These are phyloP conservation scores for Tolypocladium tundrense DNA, from an alignment of 2,329 filamentous ascomycete genomes.

Conservation along the genomic window DNA sequence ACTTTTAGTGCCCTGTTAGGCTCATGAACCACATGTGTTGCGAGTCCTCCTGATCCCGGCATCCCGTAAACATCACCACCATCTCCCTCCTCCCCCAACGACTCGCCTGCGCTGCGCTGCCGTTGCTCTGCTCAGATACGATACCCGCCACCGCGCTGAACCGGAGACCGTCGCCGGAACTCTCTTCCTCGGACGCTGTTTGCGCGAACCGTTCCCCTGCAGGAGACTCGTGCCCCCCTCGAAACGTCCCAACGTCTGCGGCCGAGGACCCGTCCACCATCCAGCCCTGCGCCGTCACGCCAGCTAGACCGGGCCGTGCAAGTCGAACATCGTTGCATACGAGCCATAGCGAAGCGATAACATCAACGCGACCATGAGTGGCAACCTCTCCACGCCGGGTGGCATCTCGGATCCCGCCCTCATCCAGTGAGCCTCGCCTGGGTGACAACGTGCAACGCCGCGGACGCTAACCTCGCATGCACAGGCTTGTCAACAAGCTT, in stretches of 20 bases:
- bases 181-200: neutral
- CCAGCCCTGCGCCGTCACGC: conserved; percentile 1
- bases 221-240: neutral
- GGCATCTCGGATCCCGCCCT: conserved; percentile 58
- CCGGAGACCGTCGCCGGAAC: neutral
- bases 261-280: neutral
- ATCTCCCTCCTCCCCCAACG: conserved; percentile 2
- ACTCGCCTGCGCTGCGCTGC: conserved; percentile 1
- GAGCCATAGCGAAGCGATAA: conserved; percentile 2
- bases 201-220: neutral
- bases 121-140: neutral
- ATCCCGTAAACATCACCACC: conserved; percentile 8
- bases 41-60: conserved; percentile 20
- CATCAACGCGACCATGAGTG: conserved; percentile 19
- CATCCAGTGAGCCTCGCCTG: conserved; percentile 42
- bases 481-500: conserved; percentile 88
- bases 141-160: neutral
- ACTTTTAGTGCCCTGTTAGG: conserved; percentile 16
- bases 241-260: neutral
- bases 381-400: conserved; percentile 33
- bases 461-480: conserved; percentile 2
- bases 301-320: neutral
- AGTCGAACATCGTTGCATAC: conserved; percentile 5
- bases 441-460: neutral
- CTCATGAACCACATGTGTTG: conserved; percentile 20